Base-by-base conservation (phyloP, 768 basidiomycete genomes). In the Suillus brevipes region DNA sequence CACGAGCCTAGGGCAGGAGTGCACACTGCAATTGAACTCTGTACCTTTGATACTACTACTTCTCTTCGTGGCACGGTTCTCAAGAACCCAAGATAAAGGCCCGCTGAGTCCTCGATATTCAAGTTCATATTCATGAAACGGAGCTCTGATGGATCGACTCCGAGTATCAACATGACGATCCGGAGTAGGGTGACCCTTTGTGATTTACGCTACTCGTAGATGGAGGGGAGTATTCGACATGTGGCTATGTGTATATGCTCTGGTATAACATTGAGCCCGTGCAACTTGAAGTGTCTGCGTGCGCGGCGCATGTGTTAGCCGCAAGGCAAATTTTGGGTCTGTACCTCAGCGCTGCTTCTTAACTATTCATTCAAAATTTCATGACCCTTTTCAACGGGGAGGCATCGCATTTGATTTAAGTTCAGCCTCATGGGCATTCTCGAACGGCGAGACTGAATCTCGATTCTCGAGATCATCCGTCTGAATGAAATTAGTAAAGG, bases 351-450 rank as follows among this genome's bases (percentile, higher is more conserved):
- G n/a, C n/a, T n/a, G n/a, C 61, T 61, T 49, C 61, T 61, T 6
- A 49, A 25, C 53, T 58, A 55, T 68, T 72, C 73, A 69, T 68
- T 60, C 42, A 59, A 55, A 67, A 66, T 74, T 68, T 70, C 66
- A 74, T 70, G 66, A 76, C 66, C 65, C 72, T 68, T 70, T 64
- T 64, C 57, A 59, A 59, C 64, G 45, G 57, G 52, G 31, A 67
- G 67, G 75, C 67, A 73, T 73, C 70, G 74, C 42, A 69, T 68
- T 74, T 74, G 65, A 74, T 77, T 70, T 64, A 65, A 74, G 71
- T 59, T 62, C 60, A 64, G 58, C 40, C 25, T 55, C 58, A 42
- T 59, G 40, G 58, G 58, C 56, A 47, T 69, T 70, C 76, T 72
- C 68, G 70, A 78, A 78, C 67, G 65, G 66, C 52, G 61, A 71